phyloP scores from a whole-genome alignment of 2,329 filamentous ascomycete genomes.

The Dactylellina drechsleri region DNA sequence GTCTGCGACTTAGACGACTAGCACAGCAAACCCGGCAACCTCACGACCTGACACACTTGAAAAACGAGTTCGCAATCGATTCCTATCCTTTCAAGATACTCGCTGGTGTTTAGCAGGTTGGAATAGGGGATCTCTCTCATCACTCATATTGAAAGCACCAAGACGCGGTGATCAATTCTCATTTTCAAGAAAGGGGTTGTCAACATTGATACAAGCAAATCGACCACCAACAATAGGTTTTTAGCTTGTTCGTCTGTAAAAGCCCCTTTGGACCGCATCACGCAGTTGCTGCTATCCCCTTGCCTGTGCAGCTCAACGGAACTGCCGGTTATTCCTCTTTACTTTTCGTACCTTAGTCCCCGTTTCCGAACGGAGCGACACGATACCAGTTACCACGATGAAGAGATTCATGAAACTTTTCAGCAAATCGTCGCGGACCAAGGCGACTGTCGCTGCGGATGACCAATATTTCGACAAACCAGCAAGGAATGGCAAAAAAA shows the following conservation, averaged over 20 bases:
- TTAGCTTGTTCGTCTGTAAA: not conserved
- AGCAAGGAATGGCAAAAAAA: slow-evolving; percentile 31
- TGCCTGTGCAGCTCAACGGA: not conserved
- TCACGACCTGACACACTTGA: too few relatives aligned
- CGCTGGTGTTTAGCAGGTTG: too few relatives aligned
- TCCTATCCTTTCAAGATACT: too few relatives aligned
- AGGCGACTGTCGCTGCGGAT: slow-evolving; percentile 34
- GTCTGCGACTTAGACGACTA: too few relatives aligned
- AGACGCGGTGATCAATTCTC: too few relatives aligned
- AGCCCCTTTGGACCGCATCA: not conserved
- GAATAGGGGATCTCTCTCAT: too few relatives aligned
- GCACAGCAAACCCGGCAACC: too few relatives aligned
- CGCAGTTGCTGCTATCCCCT: not conserved
- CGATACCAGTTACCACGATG: slow-evolving; percentile 28
- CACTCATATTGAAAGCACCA: too few relatives aligned
- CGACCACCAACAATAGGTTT: not conserved
- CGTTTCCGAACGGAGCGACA: slow-evolving; percentile 34
- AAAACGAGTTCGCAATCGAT: too few relatives aligned
- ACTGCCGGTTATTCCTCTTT: not conserved
- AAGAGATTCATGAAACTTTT: slow-evolving; percentile 52
- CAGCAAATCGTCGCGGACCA: slow-evolving; percentile 42
- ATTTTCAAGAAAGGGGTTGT: too few relatives aligned
- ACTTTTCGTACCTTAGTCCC: slow-evolving; percentile 14
- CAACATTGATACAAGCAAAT: not conserved
- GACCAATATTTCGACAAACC: slow-evolving; percentile 49